Base-by-base conservation (phyloP, 768 basidiomycete genomes). In the Steccherinum ochraceum region DNA sequence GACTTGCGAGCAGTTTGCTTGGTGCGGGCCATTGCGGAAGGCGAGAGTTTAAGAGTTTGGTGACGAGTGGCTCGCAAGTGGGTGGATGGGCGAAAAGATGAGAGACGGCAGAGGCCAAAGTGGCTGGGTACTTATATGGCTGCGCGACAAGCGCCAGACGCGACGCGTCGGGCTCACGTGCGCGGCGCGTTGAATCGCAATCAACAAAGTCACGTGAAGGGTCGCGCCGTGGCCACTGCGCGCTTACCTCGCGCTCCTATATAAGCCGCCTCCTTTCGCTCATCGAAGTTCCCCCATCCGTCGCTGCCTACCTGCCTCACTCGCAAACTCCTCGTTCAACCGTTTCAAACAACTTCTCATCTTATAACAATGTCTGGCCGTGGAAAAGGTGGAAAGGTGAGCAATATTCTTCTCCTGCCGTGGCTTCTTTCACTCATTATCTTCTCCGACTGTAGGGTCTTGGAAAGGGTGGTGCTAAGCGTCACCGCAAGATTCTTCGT, bases 1-100 rank as follows among this genome's bases (percentile, higher is more conserved):
- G 83, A 83, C 70, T 86, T 86, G 73, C 83, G 83, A 45, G 83
- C 83, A 48, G 83, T 85, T 74, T 86, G 83, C 69, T 86, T 84
- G 49, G 83, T 86, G 51, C 84, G 84, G 45, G 84, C 83, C 84
- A 86, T 86, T 67, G 60, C 25, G 56, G 27, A 24, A 56, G 35
- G 13, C 20, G 46, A 53, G 41, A n/a, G 52, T 18, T 51, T 16
- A 5, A 19, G 35, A 27, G 42, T 41, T 12, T 24, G 39, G 43
- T 23, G 44, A 30, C 53, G 43, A 10, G 46, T 44, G 16, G 30
- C 30, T 49, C 46, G 50, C 21, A 41, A 40, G 43, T 50, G 20
- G 44, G 45, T 49, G 51, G 39, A 27, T 27, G 51, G 47, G 30
- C 24, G 54, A 43, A 26, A 25, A 45, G 42, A 24, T n/a, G 21